Conservation (phyloP, 106 monocot species). For the Dioscorea zingiberensis region DNA sequence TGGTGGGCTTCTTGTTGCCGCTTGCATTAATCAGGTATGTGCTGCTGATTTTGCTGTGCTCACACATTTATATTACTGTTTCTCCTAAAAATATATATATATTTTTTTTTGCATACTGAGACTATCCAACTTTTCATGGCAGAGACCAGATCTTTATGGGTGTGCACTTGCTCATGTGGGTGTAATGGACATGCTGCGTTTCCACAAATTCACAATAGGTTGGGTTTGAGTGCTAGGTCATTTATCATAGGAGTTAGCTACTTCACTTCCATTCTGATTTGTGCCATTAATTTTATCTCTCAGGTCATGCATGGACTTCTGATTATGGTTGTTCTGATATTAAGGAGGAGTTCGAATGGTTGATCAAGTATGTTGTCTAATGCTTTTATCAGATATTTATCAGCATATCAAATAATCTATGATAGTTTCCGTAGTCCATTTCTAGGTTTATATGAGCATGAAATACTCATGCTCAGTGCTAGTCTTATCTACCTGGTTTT, state of each 20-base stretch:
- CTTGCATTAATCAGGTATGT: conserved; percentile 88
- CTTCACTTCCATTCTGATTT: not conserved
- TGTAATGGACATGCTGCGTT: conserved; percentile 99
- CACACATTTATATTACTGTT: no score
- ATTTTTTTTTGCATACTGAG: no score
- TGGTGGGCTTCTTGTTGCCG: conserved; percentile 92
- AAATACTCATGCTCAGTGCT: no score
- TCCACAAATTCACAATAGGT: conserved; percentile 97
- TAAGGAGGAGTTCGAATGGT: conserved; percentile 82
- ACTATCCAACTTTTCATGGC: conserved; percentile 11
- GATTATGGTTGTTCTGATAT: conserved; percentile 95
- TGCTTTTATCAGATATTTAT: not conserved
- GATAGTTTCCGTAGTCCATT: no score
- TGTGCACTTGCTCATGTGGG: conserved; percentile 98
- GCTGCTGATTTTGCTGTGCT: not conserved
- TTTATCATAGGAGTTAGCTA: not conserved
- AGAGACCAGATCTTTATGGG: conserved; percentile 94
- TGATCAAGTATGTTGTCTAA: conserved; percentile 63
- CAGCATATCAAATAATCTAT: no score
- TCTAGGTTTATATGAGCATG: no score
- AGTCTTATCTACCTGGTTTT: no score
- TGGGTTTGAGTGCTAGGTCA: not conserved
- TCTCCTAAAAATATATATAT: no score
- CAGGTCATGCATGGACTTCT: conserved; percentile 88
- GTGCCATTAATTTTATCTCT: not conserved